phyloP scores from a whole-genome alignment of 345 rosid genomes.

The Gossypium bickii region DNA sequence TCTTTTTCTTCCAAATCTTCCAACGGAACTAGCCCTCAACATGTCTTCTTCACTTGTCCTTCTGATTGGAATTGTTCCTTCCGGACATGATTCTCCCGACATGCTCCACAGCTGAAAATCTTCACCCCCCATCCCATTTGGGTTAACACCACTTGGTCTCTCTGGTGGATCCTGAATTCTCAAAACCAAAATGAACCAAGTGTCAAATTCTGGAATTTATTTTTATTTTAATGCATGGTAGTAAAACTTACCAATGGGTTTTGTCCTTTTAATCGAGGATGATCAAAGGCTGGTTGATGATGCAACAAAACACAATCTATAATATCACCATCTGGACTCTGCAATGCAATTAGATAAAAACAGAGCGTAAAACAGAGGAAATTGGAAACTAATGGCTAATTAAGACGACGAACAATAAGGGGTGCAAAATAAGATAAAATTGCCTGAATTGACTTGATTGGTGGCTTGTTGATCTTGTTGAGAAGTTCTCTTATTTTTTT shows the following conservation, averaged over 20 bases:
- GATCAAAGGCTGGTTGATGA: constrained; percentile 90
- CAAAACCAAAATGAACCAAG: not conserved
- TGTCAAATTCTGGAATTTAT: not conserved
- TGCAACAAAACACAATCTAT: constrained; percentile 80
- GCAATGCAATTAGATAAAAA: constrained; percentile 15
- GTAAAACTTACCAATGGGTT: constrained; percentile 52
- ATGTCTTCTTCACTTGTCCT: constrained; percentile 83
- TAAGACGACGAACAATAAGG: not conserved
- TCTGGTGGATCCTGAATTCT: constrained; percentile 68
- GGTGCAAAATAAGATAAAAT: not conserved
- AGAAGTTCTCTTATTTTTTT: constrained; percentile 57
- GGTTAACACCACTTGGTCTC: constrained; percentile 47
- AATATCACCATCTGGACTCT: constrained; percentile 87
- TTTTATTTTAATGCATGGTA: not conserved
- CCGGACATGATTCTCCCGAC: constrained; percentile 78
- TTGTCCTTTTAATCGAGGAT: constrained; percentile 64
- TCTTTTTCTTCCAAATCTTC: constrained; percentile 68
- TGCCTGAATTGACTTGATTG: constrained; percentile 81
- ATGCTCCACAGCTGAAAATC: constrained; percentile 72
- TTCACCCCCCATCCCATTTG: constrained; percentile 29
- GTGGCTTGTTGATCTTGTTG: constrained; percentile 79
- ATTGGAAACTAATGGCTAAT: constrained; percentile 2
- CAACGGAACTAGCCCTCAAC: constrained; percentile 66
- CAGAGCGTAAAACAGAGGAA: constrained; percentile 7
- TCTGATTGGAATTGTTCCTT: constrained; percentile 90